Evolutionary conservation across 1,284 basidiomycete genomes (phyloP).

Genomic region (Omphalotus olearius): DNA sequence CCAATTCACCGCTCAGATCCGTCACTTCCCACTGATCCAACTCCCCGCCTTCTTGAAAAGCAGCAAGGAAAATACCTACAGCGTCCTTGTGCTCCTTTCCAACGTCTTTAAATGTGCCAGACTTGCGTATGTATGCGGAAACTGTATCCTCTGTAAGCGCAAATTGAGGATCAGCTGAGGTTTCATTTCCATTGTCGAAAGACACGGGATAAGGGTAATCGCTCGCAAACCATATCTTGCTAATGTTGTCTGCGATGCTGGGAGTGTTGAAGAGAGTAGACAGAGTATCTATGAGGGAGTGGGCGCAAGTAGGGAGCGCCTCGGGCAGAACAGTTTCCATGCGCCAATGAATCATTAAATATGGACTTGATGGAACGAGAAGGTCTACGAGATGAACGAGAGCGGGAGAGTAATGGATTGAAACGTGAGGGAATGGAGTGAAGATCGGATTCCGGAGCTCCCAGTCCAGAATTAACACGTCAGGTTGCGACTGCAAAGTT

Average conservation of each 20-base stretch:
- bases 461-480: slow-evolving; percentile 43
- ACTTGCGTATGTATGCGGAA: slow-evolving; percentile 22
- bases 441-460: slow-evolving; percentile 40
- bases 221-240: slow-evolving; percentile 42
- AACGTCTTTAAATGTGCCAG: slow-evolving; percentile 37
- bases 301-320: slow-evolving; percentile 38
- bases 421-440: slow-evolving; percentile 11
- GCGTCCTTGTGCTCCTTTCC: slow-evolving; percentile 34
- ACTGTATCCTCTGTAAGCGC: not conserved
- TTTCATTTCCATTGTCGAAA: slow-evolving; percentile 1
- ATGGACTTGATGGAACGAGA: slow-evolving; percentile 27
- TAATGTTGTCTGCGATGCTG: slow-evolving; percentile 23
- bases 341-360: slow-evolving; percentile 46
- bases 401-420: slow-evolving; percentile 31
- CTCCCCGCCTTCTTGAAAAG: slow-evolving; percentile 36
- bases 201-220: slow-evolving; percentile 35
- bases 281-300: slow-evolving; percentile 39
- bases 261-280: slow-evolving; percentile 29
- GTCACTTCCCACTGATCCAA: slow-evolving; percentile 36
- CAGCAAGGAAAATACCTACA: slow-evolving; percentile 33
- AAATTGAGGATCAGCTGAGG: slow-evolving; percentile 4
- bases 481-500: slow-evolving; percentile 13
- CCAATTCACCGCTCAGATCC: slow-evolving; percentile 25
- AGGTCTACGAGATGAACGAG: slow-evolving; percentile 33
- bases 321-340: slow-evolving; percentile 40